These are phyloP conservation scores for Leccinum fibrillosum DNA, from an alignment of 768 basidiomycete species.

Conservation along the genomic window DNA sequence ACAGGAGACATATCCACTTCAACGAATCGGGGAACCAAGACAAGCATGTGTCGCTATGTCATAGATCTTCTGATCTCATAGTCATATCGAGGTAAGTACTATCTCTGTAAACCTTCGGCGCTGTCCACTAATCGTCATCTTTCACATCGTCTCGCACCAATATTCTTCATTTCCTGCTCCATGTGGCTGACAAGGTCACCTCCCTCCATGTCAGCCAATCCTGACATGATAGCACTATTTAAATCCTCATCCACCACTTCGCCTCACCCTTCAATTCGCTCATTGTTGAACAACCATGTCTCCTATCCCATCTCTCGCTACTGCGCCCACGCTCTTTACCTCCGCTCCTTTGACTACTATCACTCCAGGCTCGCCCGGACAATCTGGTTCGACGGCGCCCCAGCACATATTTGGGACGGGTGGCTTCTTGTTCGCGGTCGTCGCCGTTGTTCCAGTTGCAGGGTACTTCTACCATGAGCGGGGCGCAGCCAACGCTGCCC, in stretches of 20 bases:
- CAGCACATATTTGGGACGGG: no score
- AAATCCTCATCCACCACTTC: neutral
- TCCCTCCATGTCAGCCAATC: slow-evolving; percentile 1
- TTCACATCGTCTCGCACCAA: neutral
- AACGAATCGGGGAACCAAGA: no score
- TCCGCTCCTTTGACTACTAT: no score
- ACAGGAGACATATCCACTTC: no score
- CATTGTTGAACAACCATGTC: slow-evolving; percentile 14
- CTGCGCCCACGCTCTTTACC: neutral
- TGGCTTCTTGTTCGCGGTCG: no score
- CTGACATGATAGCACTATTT: slow-evolving; percentile 5
- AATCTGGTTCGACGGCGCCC: no score
- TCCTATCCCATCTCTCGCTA: slow-evolving; percentile 13
- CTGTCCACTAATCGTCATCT: neutral
- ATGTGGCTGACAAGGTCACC: slow-evolving; percentile 10
- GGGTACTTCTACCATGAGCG: no score
- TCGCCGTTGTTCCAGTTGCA: no score
- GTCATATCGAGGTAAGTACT: neutral
- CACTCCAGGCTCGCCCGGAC: no score
- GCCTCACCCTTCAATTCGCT: neutral
- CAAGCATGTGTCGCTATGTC: no score
- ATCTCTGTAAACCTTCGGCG: neutral
- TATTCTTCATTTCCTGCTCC: neutral
- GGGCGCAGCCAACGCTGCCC: no score
- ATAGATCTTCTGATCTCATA: neutral